Base-by-base conservation (phyloP, 306 rosid genomes). In the Potentilla sterilis region DNA sequence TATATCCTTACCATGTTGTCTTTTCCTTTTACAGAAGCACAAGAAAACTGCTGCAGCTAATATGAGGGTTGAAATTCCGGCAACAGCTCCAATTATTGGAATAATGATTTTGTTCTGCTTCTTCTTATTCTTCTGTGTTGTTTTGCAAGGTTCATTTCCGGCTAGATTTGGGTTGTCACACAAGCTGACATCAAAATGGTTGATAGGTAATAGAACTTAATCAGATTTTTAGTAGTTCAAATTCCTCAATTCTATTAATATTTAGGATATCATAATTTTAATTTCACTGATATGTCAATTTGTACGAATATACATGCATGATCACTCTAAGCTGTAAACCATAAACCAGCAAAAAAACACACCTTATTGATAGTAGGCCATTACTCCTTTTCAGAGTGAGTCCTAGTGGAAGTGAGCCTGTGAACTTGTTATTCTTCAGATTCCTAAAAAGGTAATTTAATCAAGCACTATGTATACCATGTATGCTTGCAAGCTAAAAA, bases 351-450 rank as follows among this genome's bases (percentile, higher is more conserved):
- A 38, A n/a, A 9, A 34, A 40, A 51, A 34, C 83, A 54, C 40
- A 84, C 96, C 89, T 83, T 64, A 83, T 51, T 34, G 70, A 48
- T 46, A 90, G 77, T 61, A 78, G 74, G 11, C 87, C 84, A 58
- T 74, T 78, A 58, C 35, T 81, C 73, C n/a, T n/a, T 86, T 67
- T 83, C 81, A 19, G 16, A 32, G 42, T n/a, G n/a, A 87, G 88
- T 54, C 43, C 51, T 49, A 65, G 10, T 9, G 89, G 88, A 78
- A 85, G 62, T 34, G 79, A 28, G 72, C 90, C 80, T 8, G 80
- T 80, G 80, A 86, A 81, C 34, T 44, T 85, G 82, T 87, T 89
- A 75, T 73, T 77, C 37, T 77, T 72, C 52, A 87, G 69, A 11
- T 83, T 85, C 48, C 86, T 86, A 72, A 0, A 28, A 28, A 28